Evolutionary conservation across 139 green algal genomes (phyloP), one percentile per base, ranked within the genome.

Genomic region (Volvox reticuliferus): DNA sequence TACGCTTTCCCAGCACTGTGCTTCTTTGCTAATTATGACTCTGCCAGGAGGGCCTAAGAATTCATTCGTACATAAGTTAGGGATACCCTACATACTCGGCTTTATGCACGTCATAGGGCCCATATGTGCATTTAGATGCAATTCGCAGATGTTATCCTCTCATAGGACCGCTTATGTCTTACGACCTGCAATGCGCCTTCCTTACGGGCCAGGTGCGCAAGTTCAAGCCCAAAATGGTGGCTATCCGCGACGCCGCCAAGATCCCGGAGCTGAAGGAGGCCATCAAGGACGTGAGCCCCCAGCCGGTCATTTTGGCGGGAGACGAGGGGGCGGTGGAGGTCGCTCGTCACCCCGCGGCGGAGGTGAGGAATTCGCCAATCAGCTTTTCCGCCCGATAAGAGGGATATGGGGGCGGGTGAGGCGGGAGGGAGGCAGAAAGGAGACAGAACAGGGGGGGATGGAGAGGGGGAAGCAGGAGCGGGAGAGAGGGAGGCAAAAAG

Each of bases 281-380:
- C 37, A 93, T 96, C 73, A 94, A 96, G 86, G 94, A 95, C 73
- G 93, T 97, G 35, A 32, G 68, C 2, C 89, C 93, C 17, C 93
- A 95, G 94, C 98, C 98, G 22, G 98, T 99, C 94, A 98, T 99
- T 79, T 35, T 99, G 80, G 92, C 95, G 30, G 98, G 98, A 5
- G 95, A 98, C 21, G 97, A 98, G 80, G 98, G 98, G 32, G 95
- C 95, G 6, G 93, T 98, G 20, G 97, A 98, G 96, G 96, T 98
- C 65, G 96, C 97, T 3, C 82, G 93, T 17, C 90, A 93, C 88
- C 79, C 78, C 18, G 69, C 92, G 13, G 93, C 93, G 28, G 93
- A 95, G 78, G 80, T 88, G 18, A 30, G 77, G 73, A 81, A 0
- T n/a, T n/a, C n/a, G n/a, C n/a, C n/a, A n/a, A n/a, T n/a, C n/a